These are phyloP conservation scores for Gossypium gossypioides DNA, from an alignment of 441 rosid genomes.

Conservation along the genomic window DNA sequence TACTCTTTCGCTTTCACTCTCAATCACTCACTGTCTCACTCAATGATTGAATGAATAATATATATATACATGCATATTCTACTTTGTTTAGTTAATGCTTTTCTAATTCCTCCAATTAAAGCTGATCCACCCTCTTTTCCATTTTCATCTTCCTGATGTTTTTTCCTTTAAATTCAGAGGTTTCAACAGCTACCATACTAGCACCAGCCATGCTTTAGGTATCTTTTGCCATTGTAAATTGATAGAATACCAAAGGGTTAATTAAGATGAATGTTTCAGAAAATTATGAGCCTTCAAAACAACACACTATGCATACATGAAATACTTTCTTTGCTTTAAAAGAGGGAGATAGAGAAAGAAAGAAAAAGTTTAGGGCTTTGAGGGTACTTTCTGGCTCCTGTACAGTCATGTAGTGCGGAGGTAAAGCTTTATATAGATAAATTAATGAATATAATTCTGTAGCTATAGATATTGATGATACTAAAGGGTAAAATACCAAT, in stretches of 20 bases:
- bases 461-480: not conserved
- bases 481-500: too few species aligned
- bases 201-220: too few species aligned
- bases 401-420: not conserved
- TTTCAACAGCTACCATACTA: too few species aligned
- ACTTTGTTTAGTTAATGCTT: not conserved
- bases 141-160: too few species aligned
- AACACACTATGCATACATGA: not conserved
- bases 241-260: too few species aligned
- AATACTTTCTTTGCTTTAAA: too few species aligned
- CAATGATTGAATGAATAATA: not conserved
- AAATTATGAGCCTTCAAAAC: too few species aligned
- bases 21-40: not conserved
- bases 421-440: slow-evolving; percentile 2
- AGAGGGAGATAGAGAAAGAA: not conserved
- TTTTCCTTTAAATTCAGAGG: too few species aligned
- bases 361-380: not conserved
- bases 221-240: too few species aligned
- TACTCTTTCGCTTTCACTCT: not conserved
- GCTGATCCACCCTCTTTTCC: too few species aligned
- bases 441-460: not conserved
- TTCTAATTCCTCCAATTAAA: too few species aligned
- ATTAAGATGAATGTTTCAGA: too few species aligned
- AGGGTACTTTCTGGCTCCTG: not conserved
- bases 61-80: not conserved